Base-by-base conservation (phyloP, 768 basidiomycete genomes). In the Termitomyces sp. region DNA sequence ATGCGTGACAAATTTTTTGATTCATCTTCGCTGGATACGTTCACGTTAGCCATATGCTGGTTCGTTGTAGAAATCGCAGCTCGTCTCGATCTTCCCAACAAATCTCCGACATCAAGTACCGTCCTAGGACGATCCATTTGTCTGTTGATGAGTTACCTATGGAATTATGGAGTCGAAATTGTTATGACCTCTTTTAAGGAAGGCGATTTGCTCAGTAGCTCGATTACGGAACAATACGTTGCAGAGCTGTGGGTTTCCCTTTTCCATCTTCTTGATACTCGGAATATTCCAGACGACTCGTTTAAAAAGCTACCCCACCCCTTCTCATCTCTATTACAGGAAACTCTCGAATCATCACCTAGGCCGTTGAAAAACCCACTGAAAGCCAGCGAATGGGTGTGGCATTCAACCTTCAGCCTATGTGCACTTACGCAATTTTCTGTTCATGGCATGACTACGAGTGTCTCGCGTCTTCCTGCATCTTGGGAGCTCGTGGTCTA, bases 391-490 rank as follows among this genome's bases (percentile, higher is more conserved):
- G 95, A 98, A 70, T 67, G 75, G 14, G 74, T 85, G n/a, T 95
- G 94, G 90, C 79, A 77, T 40, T 75, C 79, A 7, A 77, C 89
- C 6, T 88, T 92, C 66, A 80, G 77, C 28, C 70, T 95, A 1
- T 89, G 84, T 59, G 81, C 87, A 1, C 71, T 95, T 13, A 90
- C 91, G 0, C 94, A 95, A 66, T 91, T 96, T 74, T 88, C 87
- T 1, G 66, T 75, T 6, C 70, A 74, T 59, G 77, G 77, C n/a
- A 74, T 77, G 73, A 67, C 70, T 10, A 71, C 71, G 10, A 60
- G 66, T 8, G 66, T 62, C 13, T 64, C 72, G 14, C 72, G 71
- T 30, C 76, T 89, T 16, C 73, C 77, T 3, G 73, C 84, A 1
- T 80, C 78, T 12, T 98, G 95, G 95, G 76, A 81, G 0, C 69